phyloP scores from a whole-genome alignment of 139 green algal genomes.

The Chlamydomonas incerta region DNA sequence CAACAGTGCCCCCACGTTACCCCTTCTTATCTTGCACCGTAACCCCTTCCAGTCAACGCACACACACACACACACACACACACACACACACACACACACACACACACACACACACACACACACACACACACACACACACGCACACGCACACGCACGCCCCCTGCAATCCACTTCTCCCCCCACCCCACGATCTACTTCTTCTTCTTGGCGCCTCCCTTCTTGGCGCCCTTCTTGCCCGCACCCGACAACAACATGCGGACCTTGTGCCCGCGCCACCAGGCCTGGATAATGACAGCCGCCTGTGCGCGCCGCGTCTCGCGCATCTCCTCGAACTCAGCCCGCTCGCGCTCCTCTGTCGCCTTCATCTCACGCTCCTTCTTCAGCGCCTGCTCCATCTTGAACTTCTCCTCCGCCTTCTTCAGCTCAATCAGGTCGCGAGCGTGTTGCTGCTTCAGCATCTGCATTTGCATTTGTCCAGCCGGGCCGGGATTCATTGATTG shows the following conservation, averaged over 20 bases:
- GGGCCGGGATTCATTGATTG: neutral
- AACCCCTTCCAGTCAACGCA: too few species aligned
- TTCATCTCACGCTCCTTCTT: conserved; percentile 37
- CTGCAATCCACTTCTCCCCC: too few species aligned
- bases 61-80: too few species aligned
- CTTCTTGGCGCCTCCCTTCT: neutral
- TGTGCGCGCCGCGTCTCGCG: conserved; percentile 12
- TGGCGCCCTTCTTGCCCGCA: neutral
- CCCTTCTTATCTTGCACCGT: too few species aligned
- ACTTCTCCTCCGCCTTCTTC: conserved; percentile 36
- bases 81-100: too few species aligned
- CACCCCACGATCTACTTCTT: neutral
- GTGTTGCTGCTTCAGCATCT: conserved; percentile 42
- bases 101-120: too few species aligned
- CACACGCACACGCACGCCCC: neutral
- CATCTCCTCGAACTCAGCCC: conserved; percentile 38
- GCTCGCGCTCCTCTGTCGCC: conserved; percentile 29
- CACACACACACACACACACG: too few species aligned
- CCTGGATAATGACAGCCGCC: conserved; percentile 42
- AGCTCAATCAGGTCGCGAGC: conserved; percentile 30
- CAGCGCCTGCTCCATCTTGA: conserved; percentile 26
- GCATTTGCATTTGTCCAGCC: neutral
- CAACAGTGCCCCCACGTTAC: too few species aligned
- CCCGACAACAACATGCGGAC: conserved; percentile 14
- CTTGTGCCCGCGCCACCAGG: conserved; percentile 22